A percentile compares a stretch with the other conserved stretches of the same genome.
phyloP scores from a whole-genome alignment of 2,329 filamentous ascomycete genomes.

The Lachnellula suecica region DNA sequence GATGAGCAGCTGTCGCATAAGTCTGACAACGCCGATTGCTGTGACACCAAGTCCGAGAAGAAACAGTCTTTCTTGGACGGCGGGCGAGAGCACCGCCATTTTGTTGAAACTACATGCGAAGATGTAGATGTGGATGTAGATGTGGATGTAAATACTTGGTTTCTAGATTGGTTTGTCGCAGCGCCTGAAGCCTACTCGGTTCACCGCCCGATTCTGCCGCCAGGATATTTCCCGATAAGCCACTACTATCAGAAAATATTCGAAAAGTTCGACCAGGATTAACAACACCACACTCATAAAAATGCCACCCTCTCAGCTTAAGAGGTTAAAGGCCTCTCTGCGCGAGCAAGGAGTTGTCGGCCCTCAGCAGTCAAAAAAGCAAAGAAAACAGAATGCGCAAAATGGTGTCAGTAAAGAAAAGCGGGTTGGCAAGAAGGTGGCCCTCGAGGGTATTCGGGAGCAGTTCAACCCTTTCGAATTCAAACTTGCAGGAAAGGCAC shows the following conservation, averaged over 20 bases:
- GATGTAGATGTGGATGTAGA: conserved; percentile 1
- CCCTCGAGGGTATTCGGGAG: conserved; percentile 84
- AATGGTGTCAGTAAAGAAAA: conserved; percentile 68
- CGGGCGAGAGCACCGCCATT: conserved; percentile 31
- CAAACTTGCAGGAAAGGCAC: conserved; percentile 72
- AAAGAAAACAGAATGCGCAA: conserved; percentile 73
- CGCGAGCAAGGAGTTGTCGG: conserved; percentile 87
- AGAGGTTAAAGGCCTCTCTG: conserved; percentile 89
- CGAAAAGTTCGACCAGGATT: conserved; percentile 7
- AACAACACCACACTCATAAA: conserved; percentile 23
- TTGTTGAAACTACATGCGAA: conserved; percentile 22
- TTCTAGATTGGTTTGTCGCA: neutral
- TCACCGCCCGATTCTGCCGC: conserved; percentile 15
- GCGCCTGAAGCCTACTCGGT: neutral
- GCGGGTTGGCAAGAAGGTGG: conserved; percentile 72
- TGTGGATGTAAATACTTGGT: neutral
- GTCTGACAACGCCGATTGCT: conserved; percentile 55
- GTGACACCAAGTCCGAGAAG: conserved; percentile 42
- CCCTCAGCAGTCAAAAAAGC: conserved; percentile 93
- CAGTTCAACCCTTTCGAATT: conserved; percentile 98
- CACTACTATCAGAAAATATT: conserved; percentile 18
- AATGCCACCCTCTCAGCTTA: conserved; percentile 96
- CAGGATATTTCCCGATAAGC: conserved; percentile 21
- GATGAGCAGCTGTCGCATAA: conserved; percentile 58
- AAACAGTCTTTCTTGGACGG: conserved; percentile 27